phyloP scores from a whole-genome alignment of 257 asterid species.

The Solanum neorickii region DNA sequence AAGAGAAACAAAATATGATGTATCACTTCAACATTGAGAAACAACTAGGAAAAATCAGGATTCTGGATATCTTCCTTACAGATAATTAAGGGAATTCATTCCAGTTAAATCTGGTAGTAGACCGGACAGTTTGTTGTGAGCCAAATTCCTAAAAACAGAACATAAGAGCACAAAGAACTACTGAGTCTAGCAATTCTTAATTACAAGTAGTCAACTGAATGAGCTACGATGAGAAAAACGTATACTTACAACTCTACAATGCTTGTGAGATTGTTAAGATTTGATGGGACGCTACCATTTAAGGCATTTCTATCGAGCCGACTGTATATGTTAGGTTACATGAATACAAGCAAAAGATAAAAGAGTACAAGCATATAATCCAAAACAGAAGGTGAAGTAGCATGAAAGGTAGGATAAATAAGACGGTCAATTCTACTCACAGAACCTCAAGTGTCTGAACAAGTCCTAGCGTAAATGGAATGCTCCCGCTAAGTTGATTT shows the following conservation, averaged over 20 bases:
- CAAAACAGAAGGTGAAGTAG: neutral
- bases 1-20: neutral
- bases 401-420: neutral
- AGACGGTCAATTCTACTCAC: slow-evolving; percentile 44
- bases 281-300: slow-evolving; percentile 43
- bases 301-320: slow-evolving; percentile 79
- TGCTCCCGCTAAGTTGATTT: slow-evolving; percentile 56
- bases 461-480: slow-evolving; percentile 60
- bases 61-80: slow-evolving; percentile 28
- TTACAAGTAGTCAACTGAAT: neutral
- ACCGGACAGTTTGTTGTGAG: slow-evolving; percentile 70
- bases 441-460: slow-evolving; percentile 85
- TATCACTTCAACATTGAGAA: neutral
- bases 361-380: neutral
- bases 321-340: slow-evolving; percentile 20
- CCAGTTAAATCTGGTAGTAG: slow-evolving; percentile 59
- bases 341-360: neutral
- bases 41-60: neutral
- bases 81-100: slow-evolving; percentile 69
- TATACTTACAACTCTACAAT: slow-evolving; percentile 62
- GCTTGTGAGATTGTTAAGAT: slow-evolving; percentile 64
- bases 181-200: too few species aligned
- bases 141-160: slow-evolving; percentile 52
- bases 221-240: neutral
- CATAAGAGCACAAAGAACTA: neutral